These are phyloP conservation scores for Neurospora cerealis DNA, from an alignment of 495 filamentous ascomycete genomes.

Conservation along the genomic window DNA sequence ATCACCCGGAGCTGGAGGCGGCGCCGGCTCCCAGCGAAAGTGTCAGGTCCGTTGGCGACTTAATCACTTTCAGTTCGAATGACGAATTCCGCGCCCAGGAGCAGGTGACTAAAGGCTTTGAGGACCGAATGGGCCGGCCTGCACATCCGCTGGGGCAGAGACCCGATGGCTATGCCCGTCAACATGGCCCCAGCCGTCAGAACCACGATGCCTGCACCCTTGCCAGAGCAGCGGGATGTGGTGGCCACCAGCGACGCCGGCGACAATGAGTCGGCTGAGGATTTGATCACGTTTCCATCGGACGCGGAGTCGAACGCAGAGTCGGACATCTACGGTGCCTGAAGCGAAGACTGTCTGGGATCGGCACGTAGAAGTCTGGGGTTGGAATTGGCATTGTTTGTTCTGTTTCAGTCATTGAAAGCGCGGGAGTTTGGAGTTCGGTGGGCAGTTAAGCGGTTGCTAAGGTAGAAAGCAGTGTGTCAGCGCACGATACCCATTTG, in stretches of 20 bases:
- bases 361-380: no score
- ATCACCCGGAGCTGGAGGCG: no score
- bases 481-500: no score
- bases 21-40: no score
- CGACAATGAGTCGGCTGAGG: not conserved
- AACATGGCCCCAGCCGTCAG: not conserved
- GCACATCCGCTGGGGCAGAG: not conserved
- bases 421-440: no score
- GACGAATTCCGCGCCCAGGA: conserved; percentile 2
- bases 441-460: no score
- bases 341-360: no score
- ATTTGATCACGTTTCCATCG: not conserved
- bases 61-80: no score
- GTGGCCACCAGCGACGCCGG: not conserved
- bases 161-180: not conserved
- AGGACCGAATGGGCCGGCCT: not conserved
- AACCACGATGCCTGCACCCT: not conserved
- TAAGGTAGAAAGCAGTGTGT: no score
- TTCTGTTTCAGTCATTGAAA: no score
- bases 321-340: not conserved
- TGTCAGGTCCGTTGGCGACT: no score
- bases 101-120: not conserved
- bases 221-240: not conserved
- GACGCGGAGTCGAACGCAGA: not conserved
- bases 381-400: no score